Base-by-base conservation (phyloP, 805 yeast species). In the Teunomyces panamensis region DNA sequence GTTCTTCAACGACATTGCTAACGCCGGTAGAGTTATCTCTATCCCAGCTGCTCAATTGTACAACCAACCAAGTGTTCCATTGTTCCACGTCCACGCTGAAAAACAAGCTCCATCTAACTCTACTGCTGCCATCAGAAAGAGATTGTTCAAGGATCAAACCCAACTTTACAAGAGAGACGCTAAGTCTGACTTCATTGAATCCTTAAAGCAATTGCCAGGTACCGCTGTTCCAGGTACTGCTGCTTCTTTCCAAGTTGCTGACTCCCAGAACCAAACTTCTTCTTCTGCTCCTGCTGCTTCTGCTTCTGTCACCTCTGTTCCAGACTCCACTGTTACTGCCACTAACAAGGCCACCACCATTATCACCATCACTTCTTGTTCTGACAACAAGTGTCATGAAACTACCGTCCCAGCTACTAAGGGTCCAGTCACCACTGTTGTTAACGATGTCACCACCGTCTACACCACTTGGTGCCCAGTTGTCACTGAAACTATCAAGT, bases 391-490 rank as follows among this genome's bases (percentile, higher is more conserved):
- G 49, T 66, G 71, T 53, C 35, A 50, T 24, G 60, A 48, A 28
- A 48, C 57, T 39, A 41, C 53, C 13, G 58, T 49, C 27, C 57
- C 64, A 17, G 49, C 48, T 9, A 47, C 53, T 39, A 14, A 35
- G 9, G 53, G 42, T 39, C 36, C 63, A 11, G 51, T 65, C 46
- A 69, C 75, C 37, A 53, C 65, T 33, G 63, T 69, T 34, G 61
- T 63, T 27, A 53, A 63, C 46, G 77, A 70, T 27, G 57, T 58
- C 17, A 62, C 52, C 43, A 69, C 75, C 20, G 62, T 67, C 33
- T 77, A 67, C 63, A 69, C 78, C 49, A 71, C 78, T 24, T 67
- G 62, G 62, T 66, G 72, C 53, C 71, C 71, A 46, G 41, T 55
- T 28, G 30, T 44, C 48, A 33, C 46, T 42, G 35, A 43, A 5